phyloP scores from a whole-genome alignment of 192 early-diverging fungal genomes.

The Linnemannia hyalina region DNA sequence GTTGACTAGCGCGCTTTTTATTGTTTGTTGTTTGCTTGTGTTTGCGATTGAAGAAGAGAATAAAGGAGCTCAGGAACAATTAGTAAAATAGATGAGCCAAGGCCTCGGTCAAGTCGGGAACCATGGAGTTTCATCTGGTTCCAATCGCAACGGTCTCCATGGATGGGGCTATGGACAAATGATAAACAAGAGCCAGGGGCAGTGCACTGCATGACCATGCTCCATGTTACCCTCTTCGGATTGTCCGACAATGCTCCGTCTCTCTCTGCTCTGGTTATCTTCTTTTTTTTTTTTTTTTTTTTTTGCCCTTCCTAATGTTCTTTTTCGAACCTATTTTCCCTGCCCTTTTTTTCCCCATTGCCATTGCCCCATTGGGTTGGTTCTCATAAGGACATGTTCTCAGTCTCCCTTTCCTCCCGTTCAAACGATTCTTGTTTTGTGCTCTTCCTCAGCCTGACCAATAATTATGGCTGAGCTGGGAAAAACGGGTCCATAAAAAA shows the following conservation, averaged over 20 bases:
- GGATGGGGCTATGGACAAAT: no score
- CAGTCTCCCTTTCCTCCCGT: background rate
- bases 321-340: background rate
- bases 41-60: background rate
- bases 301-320: background rate
- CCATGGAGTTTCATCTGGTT: no score
- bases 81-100: no score
- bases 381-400: background rate
- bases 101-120: no score
- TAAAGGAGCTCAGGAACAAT: no score
- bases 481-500: slow-evolving; percentile 4
- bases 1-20: background rate
- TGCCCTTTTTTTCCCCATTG: background rate
- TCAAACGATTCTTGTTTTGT: background rate
- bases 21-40: background rate
- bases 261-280: no score
- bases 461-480: background rate
- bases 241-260: background rate
- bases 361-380: no score
- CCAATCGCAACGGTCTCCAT: no score
- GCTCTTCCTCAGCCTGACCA: background rate
- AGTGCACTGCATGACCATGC: background rate
- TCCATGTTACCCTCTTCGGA: background rate
- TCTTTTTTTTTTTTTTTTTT: background rate
- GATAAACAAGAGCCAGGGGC: no score